Conservation (phyloP, 2,329 filamentous ascomycete species). For the Aspergillus terreus region DNA sequence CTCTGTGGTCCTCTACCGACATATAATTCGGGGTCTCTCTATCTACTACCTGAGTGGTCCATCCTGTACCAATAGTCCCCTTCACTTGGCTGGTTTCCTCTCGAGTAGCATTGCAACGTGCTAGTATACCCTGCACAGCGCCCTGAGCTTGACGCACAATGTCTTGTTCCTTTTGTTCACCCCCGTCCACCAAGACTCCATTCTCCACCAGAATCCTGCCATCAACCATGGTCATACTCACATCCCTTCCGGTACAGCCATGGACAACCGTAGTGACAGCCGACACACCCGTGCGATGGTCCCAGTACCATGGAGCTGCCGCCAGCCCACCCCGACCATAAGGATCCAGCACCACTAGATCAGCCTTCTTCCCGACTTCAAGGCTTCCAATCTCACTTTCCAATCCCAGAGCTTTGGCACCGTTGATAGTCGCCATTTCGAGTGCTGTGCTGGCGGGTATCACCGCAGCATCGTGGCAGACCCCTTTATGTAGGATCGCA, state of each 20-base stretch:
- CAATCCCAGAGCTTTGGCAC: slow-evolving; percentile 47
- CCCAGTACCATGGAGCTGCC: slow-evolving; percentile 33
- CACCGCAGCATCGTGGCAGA: slow-evolving; percentile 38
- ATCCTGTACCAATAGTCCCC: background rate
- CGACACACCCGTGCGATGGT: slow-evolving; percentile 7
- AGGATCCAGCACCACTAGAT: slow-evolving; percentile 36
- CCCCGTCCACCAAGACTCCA: slow-evolving; percentile 23
- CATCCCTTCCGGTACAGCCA: slow-evolving; percentile 39
- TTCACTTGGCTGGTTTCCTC: background rate
- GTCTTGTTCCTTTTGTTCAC: slow-evolving; percentile 8
- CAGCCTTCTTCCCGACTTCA: slow-evolving; percentile 41
- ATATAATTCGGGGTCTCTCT: background rate
- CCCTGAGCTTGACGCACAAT: slow-evolving; percentile 1
- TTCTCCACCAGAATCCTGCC: slow-evolving; percentile 34
- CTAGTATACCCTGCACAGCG: background rate
- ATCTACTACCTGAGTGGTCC: background rate
- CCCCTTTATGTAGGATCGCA: slow-evolving; percentile 47
- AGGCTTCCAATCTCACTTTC: slow-evolving; percentile 37
- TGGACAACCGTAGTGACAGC: slow-evolving; percentile 40
- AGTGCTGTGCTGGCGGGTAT: slow-evolving; percentile 46
- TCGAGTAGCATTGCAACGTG: background rate
- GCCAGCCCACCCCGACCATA: slow-evolving; percentile 23
- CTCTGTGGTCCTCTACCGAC: too few species aligned
- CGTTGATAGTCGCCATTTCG: slow-evolving; percentile 52
- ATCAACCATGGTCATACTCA: slow-evolving; percentile 41